Conservation (phyloP, 257 asterid species). For the Primulina huaijiensis region DNA sequence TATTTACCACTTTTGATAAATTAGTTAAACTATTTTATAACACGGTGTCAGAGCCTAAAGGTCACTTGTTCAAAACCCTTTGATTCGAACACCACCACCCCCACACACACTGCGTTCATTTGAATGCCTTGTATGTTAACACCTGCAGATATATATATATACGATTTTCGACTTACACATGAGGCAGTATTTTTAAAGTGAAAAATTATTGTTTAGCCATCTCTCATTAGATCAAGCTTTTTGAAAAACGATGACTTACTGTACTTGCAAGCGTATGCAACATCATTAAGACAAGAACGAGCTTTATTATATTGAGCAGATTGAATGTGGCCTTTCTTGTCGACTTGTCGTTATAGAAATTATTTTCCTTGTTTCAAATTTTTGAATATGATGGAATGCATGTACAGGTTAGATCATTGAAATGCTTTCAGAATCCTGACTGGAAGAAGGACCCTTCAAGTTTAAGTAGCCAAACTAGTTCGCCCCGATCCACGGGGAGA, state of each 20-base stretch:
- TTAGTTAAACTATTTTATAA: no score
- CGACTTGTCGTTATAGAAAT: background rate
- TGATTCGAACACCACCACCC: no score
- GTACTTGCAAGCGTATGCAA: background rate
- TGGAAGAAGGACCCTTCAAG: slow-evolving; percentile 55
- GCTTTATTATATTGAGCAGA: background rate
- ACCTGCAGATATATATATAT: no score
- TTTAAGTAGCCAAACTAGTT: slow-evolving; percentile 35
- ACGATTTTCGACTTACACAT: no score
- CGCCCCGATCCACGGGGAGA: slow-evolving; percentile 41
- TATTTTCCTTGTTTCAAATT: background rate
- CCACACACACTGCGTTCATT: no score
- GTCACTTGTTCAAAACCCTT: no score
- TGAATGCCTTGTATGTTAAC: no score
- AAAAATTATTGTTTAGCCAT: background rate
- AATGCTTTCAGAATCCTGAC: slow-evolving; percentile 64
- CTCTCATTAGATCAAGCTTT: background rate
- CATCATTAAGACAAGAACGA: background rate
- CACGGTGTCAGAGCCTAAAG: background rate
- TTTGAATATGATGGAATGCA: background rate
- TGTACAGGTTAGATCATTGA: slow-evolving; percentile 71
- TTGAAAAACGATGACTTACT: background rate
- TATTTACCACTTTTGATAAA: background rate
- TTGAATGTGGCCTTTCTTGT: slow-evolving; percentile 3
- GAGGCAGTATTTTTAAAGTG: no score